phyloP scores from a whole-genome alignment of 2,329 filamentous ascomycete species.

The Exophiala aquamarina region DNA sequence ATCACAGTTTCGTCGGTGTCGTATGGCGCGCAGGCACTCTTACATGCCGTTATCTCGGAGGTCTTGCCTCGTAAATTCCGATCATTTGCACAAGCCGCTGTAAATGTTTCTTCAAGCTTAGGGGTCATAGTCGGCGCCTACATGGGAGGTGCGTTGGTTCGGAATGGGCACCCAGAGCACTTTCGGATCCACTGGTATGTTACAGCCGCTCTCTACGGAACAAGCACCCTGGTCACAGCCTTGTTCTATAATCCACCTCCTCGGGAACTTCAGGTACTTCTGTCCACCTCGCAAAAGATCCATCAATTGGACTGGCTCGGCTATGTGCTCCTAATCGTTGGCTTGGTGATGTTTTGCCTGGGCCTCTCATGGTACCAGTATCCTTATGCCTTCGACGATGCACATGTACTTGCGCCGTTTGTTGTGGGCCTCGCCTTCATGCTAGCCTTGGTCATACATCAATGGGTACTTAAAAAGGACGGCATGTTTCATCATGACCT shows the following conservation, averaged over 20 bases:
- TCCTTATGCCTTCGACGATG: slow-evolving; percentile 52
- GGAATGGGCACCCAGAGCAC: not conserved
- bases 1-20: slow-evolving; percentile 1
- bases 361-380: slow-evolving; percentile 59
- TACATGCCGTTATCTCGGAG: slow-evolving; percentile 13
- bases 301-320: slow-evolving; percentile 12
- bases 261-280: slow-evolving; percentile 5
- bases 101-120: slow-evolving; percentile 1
- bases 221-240: slow-evolving; percentile 2
- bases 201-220: slow-evolving; percentile 4
- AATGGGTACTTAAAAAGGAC: slow-evolving; percentile 56
- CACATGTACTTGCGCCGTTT: slow-evolving; percentile 51
- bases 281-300: slow-evolving; percentile 7
- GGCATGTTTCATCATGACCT: slow-evolving; percentile 45
- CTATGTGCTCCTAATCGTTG: slow-evolving; percentile 5
- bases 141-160: slow-evolving; percentile 3
- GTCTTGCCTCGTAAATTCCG: slow-evolving; percentile 11
- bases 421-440: slow-evolving; percentile 46
- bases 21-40: slow-evolving; percentile 9
- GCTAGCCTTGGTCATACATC: slow-evolving; percentile 49
- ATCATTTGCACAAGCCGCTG: slow-evolving; percentile 8
- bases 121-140: slow-evolving; percentile 4
- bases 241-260: slow-evolving; percentile 13
- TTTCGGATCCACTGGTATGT: slow-evolving; percentile 16
- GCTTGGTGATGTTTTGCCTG: slow-evolving; percentile 48